Percentiles rank a stretch among this genome's conserved stretches.
phyloP scores from a whole-genome alignment of 2,329 filamentous ascomycete genomes.

The Plenodomus biglobosus region DNA sequence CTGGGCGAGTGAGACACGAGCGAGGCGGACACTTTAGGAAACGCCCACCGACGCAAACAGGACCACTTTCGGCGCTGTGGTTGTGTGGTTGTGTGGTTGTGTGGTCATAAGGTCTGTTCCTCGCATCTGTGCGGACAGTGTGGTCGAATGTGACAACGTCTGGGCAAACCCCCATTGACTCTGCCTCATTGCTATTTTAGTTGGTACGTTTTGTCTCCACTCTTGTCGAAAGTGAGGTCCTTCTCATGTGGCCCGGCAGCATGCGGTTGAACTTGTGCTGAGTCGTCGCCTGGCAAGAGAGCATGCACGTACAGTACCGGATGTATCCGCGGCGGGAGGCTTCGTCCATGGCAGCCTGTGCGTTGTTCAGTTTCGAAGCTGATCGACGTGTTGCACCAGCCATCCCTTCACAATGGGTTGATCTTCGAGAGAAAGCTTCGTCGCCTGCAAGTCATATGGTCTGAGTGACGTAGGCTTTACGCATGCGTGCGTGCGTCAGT shows the following conservation, averaged over 20 bases:
- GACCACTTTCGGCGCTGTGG: no score
- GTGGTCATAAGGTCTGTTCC: no score
- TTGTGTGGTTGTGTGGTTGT: no score
- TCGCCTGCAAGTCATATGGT: constrained; percentile 45
- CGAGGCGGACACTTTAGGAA: no score
- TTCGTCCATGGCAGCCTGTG: constrained; percentile 45
- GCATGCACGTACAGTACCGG: not conserved
- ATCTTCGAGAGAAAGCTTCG: constrained; percentile 43
- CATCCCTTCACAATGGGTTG: constrained; percentile 44
- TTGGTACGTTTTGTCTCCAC: constrained; percentile 45
- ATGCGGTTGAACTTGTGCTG: constrained; percentile 44
- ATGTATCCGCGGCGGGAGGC: not conserved
- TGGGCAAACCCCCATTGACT: constrained; percentile 49
- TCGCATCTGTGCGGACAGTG: constrained; percentile 50
- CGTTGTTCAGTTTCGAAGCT: constrained; percentile 44
- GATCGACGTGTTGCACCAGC: constrained; percentile 43
- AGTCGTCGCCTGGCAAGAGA: constrained; percentile 36
- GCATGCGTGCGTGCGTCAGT: constrained; percentile 43
- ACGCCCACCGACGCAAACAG: no score
- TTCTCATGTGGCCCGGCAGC: constrained; percentile 49
- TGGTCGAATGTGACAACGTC: constrained; percentile 52
- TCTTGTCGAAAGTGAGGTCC: constrained; percentile 49
- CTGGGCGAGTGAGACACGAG: no score
- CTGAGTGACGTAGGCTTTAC: constrained; percentile 42
- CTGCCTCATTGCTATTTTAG: constrained; percentile 48